Conservation (phyloP, 352 stramenopile genomes). For the Pythium brassicae region DNA sequence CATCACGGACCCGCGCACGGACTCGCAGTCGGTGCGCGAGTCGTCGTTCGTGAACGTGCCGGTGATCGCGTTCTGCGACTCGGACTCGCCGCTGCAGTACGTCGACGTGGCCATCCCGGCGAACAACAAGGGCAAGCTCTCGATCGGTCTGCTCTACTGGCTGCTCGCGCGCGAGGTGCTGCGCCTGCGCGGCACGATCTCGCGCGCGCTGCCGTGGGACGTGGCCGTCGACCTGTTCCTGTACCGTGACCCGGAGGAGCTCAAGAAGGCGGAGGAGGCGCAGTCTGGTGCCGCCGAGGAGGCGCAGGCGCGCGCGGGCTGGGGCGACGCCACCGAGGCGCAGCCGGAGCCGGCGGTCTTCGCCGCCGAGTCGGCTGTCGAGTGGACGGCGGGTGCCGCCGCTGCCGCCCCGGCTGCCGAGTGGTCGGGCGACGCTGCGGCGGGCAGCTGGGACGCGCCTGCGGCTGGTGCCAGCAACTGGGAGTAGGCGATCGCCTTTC, state of each 20-base stretch:
- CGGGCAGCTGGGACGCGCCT: constrained; percentile 50
- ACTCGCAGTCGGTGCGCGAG: constrained; percentile 97
- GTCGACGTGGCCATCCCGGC: constrained; percentile 99
- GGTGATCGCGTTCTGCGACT: constrained; percentile 99
- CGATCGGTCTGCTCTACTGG: constrained; percentile 99
- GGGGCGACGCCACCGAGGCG: constrained; percentile 57
- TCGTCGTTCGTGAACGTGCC: constrained; percentile 99
- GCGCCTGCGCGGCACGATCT: constrained; percentile 96
- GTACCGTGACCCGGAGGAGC: constrained; percentile 99
- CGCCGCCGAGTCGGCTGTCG: constrained; percentile 37
- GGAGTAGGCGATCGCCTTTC: constrained; percentile 74
- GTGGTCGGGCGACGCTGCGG: constrained; percentile 69
- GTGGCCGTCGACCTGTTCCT: constrained; percentile 99
- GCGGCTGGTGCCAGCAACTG: constrained; percentile 50
- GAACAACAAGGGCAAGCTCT: constrained; percentile 99
- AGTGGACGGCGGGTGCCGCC: constrained; percentile 55
- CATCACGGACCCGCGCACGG: constrained; percentile 98
- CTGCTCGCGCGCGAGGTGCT: constrained; percentile 98
- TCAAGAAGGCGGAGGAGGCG: constrained; percentile 99
- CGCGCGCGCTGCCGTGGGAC: constrained; percentile 94
- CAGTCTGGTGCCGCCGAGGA: constrained; percentile 85
- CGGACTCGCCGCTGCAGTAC: constrained; percentile 98
- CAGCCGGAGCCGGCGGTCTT: constrained; percentile 53
- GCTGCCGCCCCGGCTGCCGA: constrained; percentile 37
- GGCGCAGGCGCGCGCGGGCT: constrained; percentile 59